Evolutionary conservation across 2,329 filamentous ascomycete species (phyloP).

Genomic region (Botrytis deweyae): DNA sequence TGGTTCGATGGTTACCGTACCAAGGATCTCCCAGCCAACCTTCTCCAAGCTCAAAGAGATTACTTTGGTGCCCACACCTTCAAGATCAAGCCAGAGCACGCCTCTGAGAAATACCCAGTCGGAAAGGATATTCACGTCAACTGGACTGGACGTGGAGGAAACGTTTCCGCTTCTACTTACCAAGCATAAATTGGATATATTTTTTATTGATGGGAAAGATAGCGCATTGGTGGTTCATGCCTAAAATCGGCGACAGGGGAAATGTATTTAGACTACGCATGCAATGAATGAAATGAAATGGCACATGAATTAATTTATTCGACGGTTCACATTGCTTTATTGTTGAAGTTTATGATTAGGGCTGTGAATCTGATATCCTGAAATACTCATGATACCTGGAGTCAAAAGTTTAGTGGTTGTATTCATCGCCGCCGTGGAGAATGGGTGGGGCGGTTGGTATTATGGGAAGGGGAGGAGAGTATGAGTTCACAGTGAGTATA

Average conservation of each 20-base stretch:
- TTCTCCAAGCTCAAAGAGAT: conserved; percentile 97
- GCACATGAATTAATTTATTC: conserved; percentile 1
- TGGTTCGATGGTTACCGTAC: conserved; percentile 99
- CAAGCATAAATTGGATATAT: conserved; percentile 64
- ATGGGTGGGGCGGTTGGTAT: neutral
- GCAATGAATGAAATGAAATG: conserved; percentile 19
- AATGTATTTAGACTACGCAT: conserved; percentile 21
- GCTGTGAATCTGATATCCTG: neutral
- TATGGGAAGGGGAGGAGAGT: fast-evolving
- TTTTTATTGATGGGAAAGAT: conserved; percentile 5
- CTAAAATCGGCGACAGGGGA: conserved; percentile 11
- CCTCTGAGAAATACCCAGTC: conserved; percentile 75
- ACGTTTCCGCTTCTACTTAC: conserved; percentile 96
- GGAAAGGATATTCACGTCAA: conserved; percentile 96
- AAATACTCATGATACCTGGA: neutral
- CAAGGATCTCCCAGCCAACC: conserved; percentile 94
- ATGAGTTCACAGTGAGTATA: neutral
- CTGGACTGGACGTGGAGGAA: conserved; percentile 98
- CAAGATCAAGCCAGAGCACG: conserved; percentile 78
- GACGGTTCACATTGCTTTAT: neutral
- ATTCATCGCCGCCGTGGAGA: neutral
- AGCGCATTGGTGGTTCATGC: neutral
- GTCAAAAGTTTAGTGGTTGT: fast-evolving
- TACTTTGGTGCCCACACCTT: conserved; percentile 98
- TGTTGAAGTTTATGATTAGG: neutral